Base-by-base conservation (phyloP, 1,284 basidiomycete species). In the Volvariella surrecta region DNA sequence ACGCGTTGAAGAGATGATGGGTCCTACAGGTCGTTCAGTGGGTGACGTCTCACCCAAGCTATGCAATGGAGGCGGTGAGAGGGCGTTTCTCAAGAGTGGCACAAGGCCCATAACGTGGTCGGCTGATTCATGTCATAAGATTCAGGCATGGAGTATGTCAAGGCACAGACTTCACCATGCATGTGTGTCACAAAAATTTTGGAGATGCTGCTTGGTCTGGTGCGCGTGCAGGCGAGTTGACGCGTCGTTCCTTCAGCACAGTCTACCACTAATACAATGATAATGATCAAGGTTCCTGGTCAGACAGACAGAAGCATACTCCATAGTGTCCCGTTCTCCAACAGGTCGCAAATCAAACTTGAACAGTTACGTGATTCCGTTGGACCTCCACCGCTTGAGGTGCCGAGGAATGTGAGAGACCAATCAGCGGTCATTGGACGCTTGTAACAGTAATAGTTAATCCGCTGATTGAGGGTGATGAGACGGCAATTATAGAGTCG, bases 161-260 rank as follows among this genome's bases (percentile, higher is more conserved):
- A 30, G 32, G 28, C 9, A 32, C 15, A 17, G 15, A 45, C 62
- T 47, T 32, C 50, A 78, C 87, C 78, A 56, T 95, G 92, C 79
- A 94, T 82, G 55, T 94, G 92, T 0, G 92, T 94, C 44, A 94
- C 71, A 61, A 94, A 92, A 31, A 93, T 77, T 52, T 83, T 85
- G 10, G 67, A 67, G 34, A 93, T 70, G 46, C 70, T 78, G 30
- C 64, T 65, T 37, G 78, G 62, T 48, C 71, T 74, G 35, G 83
- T 49, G 22, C 58, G 46, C 18, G 57, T 56, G 20, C 51, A 54
- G 51, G 66, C 55, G 63, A 88, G 73, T 50, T 86, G 80, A 39
- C 74, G 72, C 13, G 60, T 54, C 2, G 91, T 93, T 7, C 88
- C 90, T 61, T 94, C 90, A 10, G 87, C 88, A 52, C 84, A 86